Base-by-base conservation (phyloP, 1,139 yeast species). In the Lodderomyces theae region DNA sequence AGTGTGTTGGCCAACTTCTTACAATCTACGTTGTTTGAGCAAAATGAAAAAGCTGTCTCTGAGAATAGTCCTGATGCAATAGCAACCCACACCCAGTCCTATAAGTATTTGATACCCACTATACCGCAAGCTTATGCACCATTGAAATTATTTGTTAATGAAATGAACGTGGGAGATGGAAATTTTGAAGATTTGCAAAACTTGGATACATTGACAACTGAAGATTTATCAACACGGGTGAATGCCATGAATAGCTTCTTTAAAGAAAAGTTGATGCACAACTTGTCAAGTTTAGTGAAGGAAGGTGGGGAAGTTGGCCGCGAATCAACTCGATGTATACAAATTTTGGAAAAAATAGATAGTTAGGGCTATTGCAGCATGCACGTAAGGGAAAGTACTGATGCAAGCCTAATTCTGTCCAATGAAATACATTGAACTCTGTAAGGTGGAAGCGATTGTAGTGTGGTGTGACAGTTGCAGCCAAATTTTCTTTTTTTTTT, bases 231-330 rank as follows among this genome's bases (percentile, higher is more conserved):
- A 12, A 82, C 89, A 1, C 71, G 97, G 50, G 62, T 74, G 29
- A 72, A 72, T 42, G 68, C 83, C 1, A 61, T 83, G 47, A 56
- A 69, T 25, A 82, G 78, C 41, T 70, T 75, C n/a, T 82, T 80
- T 53, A 53, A 64, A 39, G 60, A 59, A 1, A 77, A 78, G 8
- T 65, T 86, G 49, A 40, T 54, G 18, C 67, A 67, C 39, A 86
- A 87, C 35, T 65, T 85, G 22, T 67, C 61, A 2, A 65, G 67
- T 31, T 57, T 80, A 34, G 58, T 77, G 8, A 80, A 79, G 51
- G 95, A 86, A 52, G 90, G 89, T 8, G 94, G 94, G 3, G 89
- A 83, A 45, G 66, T 75, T 10, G 92, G 89, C 3, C 74, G 82
- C 46, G 72, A 70, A 38, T 83, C 87, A 9, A 72, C 72, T 39